A percentile compares a stretch with the other conserved stretches of the same genome.
Conservation (phyloP, 768 basidiomycete species). For the Leccinum olivaceopallidum region DNA sequence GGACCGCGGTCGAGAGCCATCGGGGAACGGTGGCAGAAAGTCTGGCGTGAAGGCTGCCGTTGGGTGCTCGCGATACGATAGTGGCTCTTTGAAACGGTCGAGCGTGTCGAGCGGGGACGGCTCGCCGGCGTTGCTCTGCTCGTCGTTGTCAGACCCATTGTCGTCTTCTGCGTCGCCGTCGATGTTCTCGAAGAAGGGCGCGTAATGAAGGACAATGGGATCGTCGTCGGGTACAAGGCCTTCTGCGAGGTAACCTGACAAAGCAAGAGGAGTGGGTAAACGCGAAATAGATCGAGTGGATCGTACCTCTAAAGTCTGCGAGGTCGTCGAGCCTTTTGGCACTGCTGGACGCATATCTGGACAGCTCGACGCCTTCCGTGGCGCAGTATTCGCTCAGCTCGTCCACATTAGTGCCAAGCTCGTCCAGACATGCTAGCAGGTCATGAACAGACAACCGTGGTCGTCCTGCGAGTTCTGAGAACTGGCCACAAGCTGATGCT, state of each 20-base stretch:
- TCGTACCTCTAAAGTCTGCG: slow-evolving; percentile 69
- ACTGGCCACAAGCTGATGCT: slow-evolving; percentile 65
- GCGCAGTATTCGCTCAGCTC: slow-evolving; percentile 67
- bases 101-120: slow-evolving; percentile 13
- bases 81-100: slow-evolving; percentile 22
- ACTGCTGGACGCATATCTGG: slow-evolving; percentile 65
- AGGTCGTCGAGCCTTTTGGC: slow-evolving; percentile 70
- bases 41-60: slow-evolving; percentile 31
- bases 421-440: slow-evolving; percentile 65
- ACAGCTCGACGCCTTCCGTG: slow-evolving; percentile 69
- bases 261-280: slow-evolving; percentile 25
- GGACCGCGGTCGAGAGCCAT: slow-evolving; percentile 26
- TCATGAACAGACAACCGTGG: slow-evolving; percentile 57
- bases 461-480: slow-evolving; percentile 76
- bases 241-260: slow-evolving; percentile 57
- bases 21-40: slow-evolving; percentile 38
- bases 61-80: slow-evolving; percentile 35
- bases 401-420: slow-evolving; percentile 68
- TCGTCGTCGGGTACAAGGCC: slow-evolving; percentile 60
- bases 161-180: slow-evolving; percentile 33
- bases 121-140: slow-evolving; percentile 18
- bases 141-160: slow-evolving; percentile 29
- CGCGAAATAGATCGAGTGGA: slow-evolving; percentile 9
- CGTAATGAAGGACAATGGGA: slow-evolving; percentile 53
- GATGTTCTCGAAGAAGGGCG: slow-evolving; percentile 29